Evolutionary conservation across 192 early-diverging fungal species (phyloP), one percentile per base, ranked within the genome.

Genomic region (Backusella liffmaniae): DNA sequence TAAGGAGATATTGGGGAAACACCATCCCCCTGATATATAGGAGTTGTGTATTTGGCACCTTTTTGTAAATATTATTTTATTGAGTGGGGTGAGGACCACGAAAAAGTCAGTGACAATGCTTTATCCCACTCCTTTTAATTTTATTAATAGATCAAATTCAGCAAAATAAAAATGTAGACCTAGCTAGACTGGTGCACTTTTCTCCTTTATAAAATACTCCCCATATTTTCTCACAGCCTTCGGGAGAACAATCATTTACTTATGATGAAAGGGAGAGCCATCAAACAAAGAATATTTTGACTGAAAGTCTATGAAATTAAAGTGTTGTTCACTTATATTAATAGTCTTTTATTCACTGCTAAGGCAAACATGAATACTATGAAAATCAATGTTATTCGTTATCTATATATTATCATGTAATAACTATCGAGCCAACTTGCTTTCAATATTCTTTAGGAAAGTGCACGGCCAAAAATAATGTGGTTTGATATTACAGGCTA

Each of bases 71-170:
- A 56, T 56, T 23, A 56, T 56, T 62, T 2, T 26, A 62, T 62
- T 62, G 23, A 23, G 21, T 62, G 23, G 56, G 21, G 56, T 62
- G 56, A 29, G 23, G 21, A n/a, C 26, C 56, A 62, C 26, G 56
- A 26, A 62, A 62, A 62, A 29, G 56, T 62, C 56, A 62, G 56
- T 62, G 56, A 62, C 56, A 62, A 29, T 23, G 29, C 23, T 29
- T 62, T 13, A 62, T 13, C 2, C 12, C 10, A 62, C 56, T 62
- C 56, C 56, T 62, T 62, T 62, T 62, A 62, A 62, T 62, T 59
- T 62, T 62, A 62, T 62, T 62, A 62, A 62, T 62, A 62, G 56
- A 62, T 23, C 56, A 62, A 62, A 62, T 62, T 62, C 56, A 62
- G 56, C 56, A 62, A 62, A 62, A 62, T 62, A 62, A 62, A 62